phyloP scores from a whole-genome alignment of 345 rosid genomes.

The Eucalyptus cladocalyx region DNA sequence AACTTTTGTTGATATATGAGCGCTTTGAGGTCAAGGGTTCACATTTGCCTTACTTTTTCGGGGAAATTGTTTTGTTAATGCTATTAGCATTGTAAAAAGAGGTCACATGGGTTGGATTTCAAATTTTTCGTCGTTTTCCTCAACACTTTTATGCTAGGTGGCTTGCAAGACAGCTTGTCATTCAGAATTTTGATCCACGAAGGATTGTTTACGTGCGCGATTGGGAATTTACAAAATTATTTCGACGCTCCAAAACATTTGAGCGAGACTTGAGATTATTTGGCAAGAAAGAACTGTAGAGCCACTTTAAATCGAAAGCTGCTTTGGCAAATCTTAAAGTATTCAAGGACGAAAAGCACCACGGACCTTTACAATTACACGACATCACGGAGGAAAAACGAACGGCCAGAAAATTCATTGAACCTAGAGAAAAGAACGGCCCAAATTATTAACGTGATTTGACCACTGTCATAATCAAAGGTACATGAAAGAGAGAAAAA shows the following conservation, averaged over 20 bases:
- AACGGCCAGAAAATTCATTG: background rate
- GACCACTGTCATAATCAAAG: background rate
- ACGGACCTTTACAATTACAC: background rate
- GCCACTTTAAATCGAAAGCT: background rate
- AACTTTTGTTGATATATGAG: background rate
- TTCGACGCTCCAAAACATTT: background rate
- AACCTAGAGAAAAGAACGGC: background rate
- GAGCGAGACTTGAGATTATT: background rate
- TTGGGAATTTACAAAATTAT: background rate
- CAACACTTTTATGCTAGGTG: background rate
- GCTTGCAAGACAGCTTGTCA: background rate
- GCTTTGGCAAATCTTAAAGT: background rate
- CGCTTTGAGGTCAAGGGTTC: background rate
- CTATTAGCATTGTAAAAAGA: background rate
- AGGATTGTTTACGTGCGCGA: background rate
- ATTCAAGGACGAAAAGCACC: background rate
- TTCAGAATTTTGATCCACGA: background rate
- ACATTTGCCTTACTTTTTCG: background rate
- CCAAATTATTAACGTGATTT: background rate
- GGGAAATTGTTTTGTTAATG: background rate
- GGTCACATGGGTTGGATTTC: background rate
- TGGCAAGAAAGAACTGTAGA: background rate
- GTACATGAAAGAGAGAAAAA: background rate
- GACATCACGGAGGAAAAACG: background rate
- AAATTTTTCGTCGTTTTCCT: background rate